Evolutionary conservation across 202 grass and related monocot genomes (phyloP).

Genomic region (Panicum virgatum): DNA sequence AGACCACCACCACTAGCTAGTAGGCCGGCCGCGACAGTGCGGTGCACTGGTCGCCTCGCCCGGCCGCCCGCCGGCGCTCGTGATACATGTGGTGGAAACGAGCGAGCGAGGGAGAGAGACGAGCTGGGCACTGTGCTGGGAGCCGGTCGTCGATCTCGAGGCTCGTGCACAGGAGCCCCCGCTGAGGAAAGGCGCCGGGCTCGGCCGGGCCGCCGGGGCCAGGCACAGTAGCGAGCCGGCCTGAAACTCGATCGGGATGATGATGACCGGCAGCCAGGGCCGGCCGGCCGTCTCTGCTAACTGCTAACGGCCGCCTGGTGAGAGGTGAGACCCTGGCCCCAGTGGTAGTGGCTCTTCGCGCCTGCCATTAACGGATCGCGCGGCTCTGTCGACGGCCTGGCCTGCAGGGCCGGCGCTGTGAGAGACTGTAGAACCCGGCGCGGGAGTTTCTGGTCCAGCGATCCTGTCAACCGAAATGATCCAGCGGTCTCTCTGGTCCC

Average conservation of each 20-base stretch:
- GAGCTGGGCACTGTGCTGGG: neutral
- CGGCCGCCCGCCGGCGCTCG: neutral
- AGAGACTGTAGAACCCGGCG: conserved; percentile 23
- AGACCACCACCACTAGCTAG: neutral
- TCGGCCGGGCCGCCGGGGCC: neutral
- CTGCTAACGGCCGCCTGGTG: neutral
- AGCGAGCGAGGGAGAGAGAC: neutral
- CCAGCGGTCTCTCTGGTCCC: conserved; percentile 22
- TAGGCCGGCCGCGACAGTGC: neutral
- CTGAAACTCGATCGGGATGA: neutral
- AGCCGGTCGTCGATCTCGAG: neutral
- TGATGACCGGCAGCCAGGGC: neutral
- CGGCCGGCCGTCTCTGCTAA: neutral
- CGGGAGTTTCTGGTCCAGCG: neutral
- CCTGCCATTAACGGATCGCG: conserved; percentile 39
- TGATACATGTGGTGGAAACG: neutral
- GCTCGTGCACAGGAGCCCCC: neutral
- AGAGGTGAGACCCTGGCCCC: too few relatives aligned
- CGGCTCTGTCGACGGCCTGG: conserved; percentile 34
- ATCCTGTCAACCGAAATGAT: conserved; percentile 43
- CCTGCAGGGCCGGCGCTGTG: neutral
- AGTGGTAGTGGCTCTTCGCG: neutral
- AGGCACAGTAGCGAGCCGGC: neutral
- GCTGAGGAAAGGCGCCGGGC: neutral
- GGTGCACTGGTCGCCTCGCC: neutral